Conservation (phyloP, 495 filamentous ascomycete species). For the Aspergillus hancockii region DNA sequence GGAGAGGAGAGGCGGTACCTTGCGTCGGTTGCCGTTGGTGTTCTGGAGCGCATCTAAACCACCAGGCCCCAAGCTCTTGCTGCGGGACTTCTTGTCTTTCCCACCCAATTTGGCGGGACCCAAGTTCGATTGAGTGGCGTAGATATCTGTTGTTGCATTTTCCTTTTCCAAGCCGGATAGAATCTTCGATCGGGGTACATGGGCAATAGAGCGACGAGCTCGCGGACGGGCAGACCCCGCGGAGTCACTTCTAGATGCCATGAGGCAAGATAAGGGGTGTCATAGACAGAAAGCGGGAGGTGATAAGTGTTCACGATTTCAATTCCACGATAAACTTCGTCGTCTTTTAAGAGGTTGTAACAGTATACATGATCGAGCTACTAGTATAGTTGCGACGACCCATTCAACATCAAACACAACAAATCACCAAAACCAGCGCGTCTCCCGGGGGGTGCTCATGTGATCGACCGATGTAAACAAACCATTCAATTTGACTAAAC, state of each 20-base stretch:
- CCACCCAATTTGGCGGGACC: slow-evolving; percentile 35
- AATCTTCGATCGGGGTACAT: slow-evolving; percentile 56
- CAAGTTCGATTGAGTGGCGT: slow-evolving; percentile 31
- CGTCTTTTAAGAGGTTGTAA: not conserved
- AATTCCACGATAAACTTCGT: not conserved
- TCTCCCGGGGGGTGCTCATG: slow-evolving; percentile 28
- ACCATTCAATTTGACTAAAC: slow-evolving; percentile 18
- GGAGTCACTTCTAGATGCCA: slow-evolving; percentile 43
- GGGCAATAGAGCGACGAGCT: slow-evolving; percentile 77
- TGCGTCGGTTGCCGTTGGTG: slow-evolving; percentile 76
- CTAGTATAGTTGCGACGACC: too few species aligned
- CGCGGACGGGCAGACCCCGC: slow-evolving; percentile 48
- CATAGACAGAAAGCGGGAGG: slow-evolving; percentile 17
- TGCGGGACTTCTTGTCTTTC: slow-evolving; percentile 75
- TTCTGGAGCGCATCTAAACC: slow-evolving; percentile 80
- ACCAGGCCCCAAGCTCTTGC: slow-evolving; percentile 93
- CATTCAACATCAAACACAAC: not conserved
- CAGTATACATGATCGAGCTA: not conserved
- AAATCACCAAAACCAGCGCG: slow-evolving; percentile 26
- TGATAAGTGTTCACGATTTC: not conserved
- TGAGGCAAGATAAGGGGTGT: slow-evolving; percentile 13
- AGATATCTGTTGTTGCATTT: slow-evolving; percentile 67
- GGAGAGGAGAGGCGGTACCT: slow-evolving; percentile 54
- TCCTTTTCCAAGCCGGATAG: slow-evolving; percentile 60
- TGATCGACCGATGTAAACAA: slow-evolving; percentile 47